Conservation (phyloP, 1,284 basidiomycete species). For the Ustilago shanxiensis region DNA sequence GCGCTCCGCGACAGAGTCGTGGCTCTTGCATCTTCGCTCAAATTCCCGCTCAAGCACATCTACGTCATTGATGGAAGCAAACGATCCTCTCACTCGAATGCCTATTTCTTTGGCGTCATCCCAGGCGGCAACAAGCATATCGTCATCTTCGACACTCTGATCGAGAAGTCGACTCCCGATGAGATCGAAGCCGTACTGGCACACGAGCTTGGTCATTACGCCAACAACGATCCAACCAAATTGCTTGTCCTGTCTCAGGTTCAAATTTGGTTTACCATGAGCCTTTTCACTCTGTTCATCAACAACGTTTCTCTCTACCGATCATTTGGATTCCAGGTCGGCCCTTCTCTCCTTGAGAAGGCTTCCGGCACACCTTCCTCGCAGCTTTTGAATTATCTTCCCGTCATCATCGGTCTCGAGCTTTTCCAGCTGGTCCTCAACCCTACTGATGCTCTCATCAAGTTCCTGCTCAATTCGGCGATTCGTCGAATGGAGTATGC, state of each 20-base stretch:
- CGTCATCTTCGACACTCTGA: constrained; percentile 95
- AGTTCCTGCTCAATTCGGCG: constrained; percentile 63
- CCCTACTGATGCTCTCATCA: constrained; percentile 63
- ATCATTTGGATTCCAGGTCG: constrained; percentile 82
- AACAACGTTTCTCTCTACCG: constrained; percentile 81
- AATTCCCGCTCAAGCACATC: constrained; percentile 92
- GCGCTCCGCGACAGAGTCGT: constrained; percentile 63
- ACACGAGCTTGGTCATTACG: constrained; percentile 83
- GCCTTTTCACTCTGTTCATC: constrained; percentile 91
- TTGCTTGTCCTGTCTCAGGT: constrained; percentile 86
- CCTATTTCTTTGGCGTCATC: constrained; percentile 72
- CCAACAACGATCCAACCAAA: constrained; percentile 83
- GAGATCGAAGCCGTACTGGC: constrained; percentile 72
- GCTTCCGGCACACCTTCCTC: constrained; percentile 23
- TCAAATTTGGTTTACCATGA: constrained; percentile 87
- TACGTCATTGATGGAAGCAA: constrained; percentile 98
- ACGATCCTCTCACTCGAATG: constrained; percentile 92
- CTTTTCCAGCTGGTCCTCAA: constrained; percentile 67
- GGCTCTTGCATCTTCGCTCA: constrained; percentile 73
- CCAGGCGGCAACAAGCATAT: constrained; percentile 72
- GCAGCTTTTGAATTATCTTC: constrained; percentile 55
- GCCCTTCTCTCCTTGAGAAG: constrained; percentile 42
- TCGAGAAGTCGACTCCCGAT: constrained; percentile 86
- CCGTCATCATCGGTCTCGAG: constrained; percentile 66
- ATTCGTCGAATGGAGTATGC: constrained; percentile 66